phyloP scores from a whole-genome alignment of 768 basidiomycete genomes.

The Gymnopilus dilepis region DNA sequence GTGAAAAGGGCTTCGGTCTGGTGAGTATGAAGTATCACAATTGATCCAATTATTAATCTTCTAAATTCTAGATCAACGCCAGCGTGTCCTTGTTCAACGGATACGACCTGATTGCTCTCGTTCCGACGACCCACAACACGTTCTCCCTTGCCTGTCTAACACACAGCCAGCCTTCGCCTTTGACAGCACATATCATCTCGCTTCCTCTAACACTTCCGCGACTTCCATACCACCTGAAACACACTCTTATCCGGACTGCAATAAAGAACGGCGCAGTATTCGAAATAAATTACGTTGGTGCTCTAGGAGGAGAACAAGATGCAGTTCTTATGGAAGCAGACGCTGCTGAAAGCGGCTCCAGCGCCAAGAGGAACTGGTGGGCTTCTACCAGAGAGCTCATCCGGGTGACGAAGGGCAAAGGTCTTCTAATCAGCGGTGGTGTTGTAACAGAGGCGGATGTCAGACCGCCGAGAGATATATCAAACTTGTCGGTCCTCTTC shows the following conservation, averaged over 20 bases:
- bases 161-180: slow-evolving; percentile 73
- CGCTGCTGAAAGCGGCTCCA: slow-evolving; percentile 55
- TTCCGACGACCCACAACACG: slow-evolving; percentile 72
- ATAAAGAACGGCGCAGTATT: slow-evolving; percentile 84
- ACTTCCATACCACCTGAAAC: slow-evolving; percentile 81
- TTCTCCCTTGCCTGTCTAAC: slow-evolving; percentile 84
- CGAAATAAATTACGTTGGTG: slow-evolving; percentile 80
- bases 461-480: slow-evolving; percentile 73
- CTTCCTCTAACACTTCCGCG: slow-evolving; percentile 80
- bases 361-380: slow-evolving; percentile 85
- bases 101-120: slow-evolving; percentile 81
- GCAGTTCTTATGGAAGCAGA: slow-evolving; percentile 47
- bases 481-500: slow-evolving; percentile 64
- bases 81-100: slow-evolving; percentile 62
- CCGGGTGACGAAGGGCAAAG: slow-evolving; percentile 82
- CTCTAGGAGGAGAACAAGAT: slow-evolving; percentile 68
- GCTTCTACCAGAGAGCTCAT: slow-evolving; percentile 75
- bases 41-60: neutral
- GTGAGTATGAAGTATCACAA: slow-evolving; percentile 43
- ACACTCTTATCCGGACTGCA: slow-evolving; percentile 81
- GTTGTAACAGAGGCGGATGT: slow-evolving; percentile 64
- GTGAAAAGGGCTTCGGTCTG: slow-evolving; percentile 85
- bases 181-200: slow-evolving; percentile 82
- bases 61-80: slow-evolving; percentile 62
- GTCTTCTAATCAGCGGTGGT: slow-evolving; percentile 74